Conservation (phyloP, 2,329 filamentous ascomycete species). For the Phyllosticta citriasiana region DNA sequence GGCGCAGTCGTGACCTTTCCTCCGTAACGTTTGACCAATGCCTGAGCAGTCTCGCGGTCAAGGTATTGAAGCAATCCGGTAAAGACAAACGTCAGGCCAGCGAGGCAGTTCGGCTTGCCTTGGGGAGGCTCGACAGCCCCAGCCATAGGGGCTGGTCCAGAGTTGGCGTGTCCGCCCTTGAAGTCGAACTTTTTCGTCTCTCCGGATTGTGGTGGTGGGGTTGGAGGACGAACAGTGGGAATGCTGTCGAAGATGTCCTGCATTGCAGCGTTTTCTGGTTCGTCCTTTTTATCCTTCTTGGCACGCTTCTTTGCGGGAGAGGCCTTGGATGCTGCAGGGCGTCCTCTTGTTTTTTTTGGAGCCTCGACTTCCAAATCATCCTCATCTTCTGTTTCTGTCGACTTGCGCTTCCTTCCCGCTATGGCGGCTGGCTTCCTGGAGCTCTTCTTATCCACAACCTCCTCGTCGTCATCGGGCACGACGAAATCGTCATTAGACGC, state of each 20-base stretch:
- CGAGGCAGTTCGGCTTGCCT: conserved; percentile 81
- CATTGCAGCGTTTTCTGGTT: conserved; percentile 59
- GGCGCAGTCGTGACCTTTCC: conserved; percentile 80
- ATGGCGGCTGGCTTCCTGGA: conserved; percentile 24
- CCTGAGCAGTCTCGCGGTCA: conserved; percentile 73
- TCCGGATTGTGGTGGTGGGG: conserved; percentile 49
- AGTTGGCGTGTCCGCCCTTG: conserved; percentile 45
- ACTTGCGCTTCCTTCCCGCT: conserved; percentile 45
- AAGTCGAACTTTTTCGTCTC: conserved; percentile 70
- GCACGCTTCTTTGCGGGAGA: conserved; percentile 43
- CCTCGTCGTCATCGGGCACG: conserved; percentile 34
- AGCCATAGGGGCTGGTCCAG: conserved; percentile 48
- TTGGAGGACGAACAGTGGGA: conserved; percentile 69
- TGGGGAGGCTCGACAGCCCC: conserved; percentile 60
- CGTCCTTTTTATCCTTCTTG: conserved; percentile 60
- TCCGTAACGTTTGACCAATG: conserved; percentile 83
- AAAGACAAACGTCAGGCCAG: conserved; percentile 87
- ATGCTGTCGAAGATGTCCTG: conserved; percentile 84
- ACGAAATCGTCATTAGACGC: conserved; percentile 35
- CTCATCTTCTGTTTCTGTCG: conserved; percentile 41
- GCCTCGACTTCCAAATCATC: conserved; percentile 45
- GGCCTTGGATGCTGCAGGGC: conserved; percentile 28
- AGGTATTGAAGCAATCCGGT: conserved; percentile 77
- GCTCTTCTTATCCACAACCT: conserved; percentile 29
- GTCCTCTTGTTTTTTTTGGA: conserved; percentile 23